Base-by-base conservation (phyloP, 1,139 yeast species). In the Geotrichum carabidarum region DNA sequence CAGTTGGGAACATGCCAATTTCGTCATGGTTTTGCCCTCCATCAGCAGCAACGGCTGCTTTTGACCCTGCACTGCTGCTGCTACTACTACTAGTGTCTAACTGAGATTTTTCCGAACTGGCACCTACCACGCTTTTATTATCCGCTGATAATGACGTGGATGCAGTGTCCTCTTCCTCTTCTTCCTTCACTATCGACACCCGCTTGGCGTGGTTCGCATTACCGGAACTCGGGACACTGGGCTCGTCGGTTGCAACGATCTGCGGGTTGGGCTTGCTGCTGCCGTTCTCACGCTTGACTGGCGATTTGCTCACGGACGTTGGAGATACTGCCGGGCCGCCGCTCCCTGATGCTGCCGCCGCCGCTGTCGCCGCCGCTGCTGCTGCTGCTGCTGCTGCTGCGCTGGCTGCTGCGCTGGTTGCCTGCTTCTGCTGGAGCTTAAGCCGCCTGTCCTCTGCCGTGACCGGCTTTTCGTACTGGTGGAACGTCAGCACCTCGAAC, bases 401-500 rank as follows among this genome's bases (percentile, higher is more conserved):
- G 38, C 17, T 27, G 17, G 12, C 37, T 9, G 40, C 48, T 14
- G 48, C 14, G 9, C 27, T 34, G 8, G 49, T 42, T 1, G 44
- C 44, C 8, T 6, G 37, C 34, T 54, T 51, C 37, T 47, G 52
- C 31, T 49, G 51, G 40, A 49, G 53, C 35, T 50, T 50, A 12
- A 44, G 14, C 27, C 53, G 22, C 44, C 48, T 9, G 35, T 53
- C 56, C 37, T 50, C 50, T 15, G 54, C 50, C 12, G 56, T 47
- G 50, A 48, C 44, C 2, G 54, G 56, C 48, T 41, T 48, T 44
- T 55, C 58, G 34, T 55, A 55, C 31, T 52, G 58, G 34, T 55
- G 58, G 27, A 55, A 55, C 12, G 58, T 55, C 43, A 55, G 41
- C 9, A 52, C 56, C 38, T 55, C 58, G 40, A 52, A 55, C 15